Percentiles rank a stretch among this genome's conserved stretches.
These are phyloP conservation scores for Fusarium caatingaense DNA, from an alignment of 2,329 filamentous ascomycete species.

Conservation along the genomic window DNA sequence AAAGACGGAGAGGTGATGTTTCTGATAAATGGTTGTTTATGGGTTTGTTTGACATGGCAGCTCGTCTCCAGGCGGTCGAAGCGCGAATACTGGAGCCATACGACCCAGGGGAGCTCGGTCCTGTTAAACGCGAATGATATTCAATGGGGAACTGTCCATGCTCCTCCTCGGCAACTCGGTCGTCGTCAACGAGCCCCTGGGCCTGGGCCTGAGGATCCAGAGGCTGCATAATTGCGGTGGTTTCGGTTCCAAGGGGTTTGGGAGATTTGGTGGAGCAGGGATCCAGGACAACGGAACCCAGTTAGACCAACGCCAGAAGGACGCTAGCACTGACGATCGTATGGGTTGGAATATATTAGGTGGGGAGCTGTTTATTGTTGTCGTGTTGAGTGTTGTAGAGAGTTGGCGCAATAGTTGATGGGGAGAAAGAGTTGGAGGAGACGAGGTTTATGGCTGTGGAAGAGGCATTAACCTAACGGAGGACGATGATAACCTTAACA, in stretches of 20 bases:
- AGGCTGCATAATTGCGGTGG: constrained; percentile 47
- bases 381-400: background rate
- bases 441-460: constrained; percentile 14
- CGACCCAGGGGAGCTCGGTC: constrained; percentile 32
- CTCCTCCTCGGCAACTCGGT: constrained; percentile 27
- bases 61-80: constrained; percentile 31
- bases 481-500: constrained; percentile 6
- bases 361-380: constrained; percentile 5
- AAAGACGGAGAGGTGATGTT: constrained; percentile 36
- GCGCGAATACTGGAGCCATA: constrained; percentile 38
- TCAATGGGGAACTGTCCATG: constrained; percentile 39
- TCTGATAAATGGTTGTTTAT: constrained; percentile 37
- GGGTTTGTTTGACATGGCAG: constrained; percentile 32
- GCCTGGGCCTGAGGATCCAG: constrained; percentile 33
- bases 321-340: constrained; percentile 30
- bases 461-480: constrained; percentile 14
- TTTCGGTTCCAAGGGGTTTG: constrained; percentile 43
- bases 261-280: constrained; percentile 41
- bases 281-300: constrained; percentile 36
- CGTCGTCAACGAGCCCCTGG: constrained; percentile 35
- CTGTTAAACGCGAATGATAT: constrained; percentile 41
- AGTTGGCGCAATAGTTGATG: background rate
- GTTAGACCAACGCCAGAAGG: constrained; percentile 28
- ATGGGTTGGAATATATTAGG: constrained; percentile 7
- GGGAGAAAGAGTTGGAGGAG: background rate